phyloP scores from a whole-genome alignment of 345 rosid genomes.

The Brassica incana region DNA sequence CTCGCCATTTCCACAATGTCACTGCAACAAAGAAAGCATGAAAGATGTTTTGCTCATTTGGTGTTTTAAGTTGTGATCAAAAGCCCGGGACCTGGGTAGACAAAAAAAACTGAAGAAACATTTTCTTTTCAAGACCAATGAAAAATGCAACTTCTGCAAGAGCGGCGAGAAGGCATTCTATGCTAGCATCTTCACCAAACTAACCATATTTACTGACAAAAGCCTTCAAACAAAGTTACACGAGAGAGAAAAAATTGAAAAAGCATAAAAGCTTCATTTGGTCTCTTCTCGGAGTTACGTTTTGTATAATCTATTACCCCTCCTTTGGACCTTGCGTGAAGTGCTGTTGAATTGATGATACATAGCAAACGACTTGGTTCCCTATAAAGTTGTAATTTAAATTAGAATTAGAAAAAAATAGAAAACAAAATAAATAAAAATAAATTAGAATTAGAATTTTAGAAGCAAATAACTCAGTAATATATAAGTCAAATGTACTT shows the following conservation, averaged over 20 bases:
- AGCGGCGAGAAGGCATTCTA: conserved; percentile 80
- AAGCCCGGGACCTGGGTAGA: too few species aligned
- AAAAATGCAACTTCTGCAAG: conserved; percentile 93
- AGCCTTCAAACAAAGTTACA: conserved; percentile 49
- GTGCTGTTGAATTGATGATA: conserved; percentile 57
- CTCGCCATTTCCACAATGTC: conserved; percentile 82
- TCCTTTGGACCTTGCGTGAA: conserved; percentile 65
- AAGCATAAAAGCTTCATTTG: neutral
- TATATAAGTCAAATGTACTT: too few species aligned
- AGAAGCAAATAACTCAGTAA: neutral
- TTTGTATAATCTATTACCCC: neutral
- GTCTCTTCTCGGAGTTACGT: neutral
- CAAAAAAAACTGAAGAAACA: too few species aligned
- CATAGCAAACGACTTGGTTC: conserved; percentile 53
- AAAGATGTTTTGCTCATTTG: too few species aligned
- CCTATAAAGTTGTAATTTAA: too few species aligned
- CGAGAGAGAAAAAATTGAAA: neutral
- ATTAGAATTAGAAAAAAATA: too few species aligned
- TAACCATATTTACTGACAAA: conserved; percentile 97
- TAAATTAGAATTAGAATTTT: too few species aligned
- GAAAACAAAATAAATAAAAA: too few species aligned
- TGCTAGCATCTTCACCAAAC: conserved; percentile 80
- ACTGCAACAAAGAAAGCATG: conserved; percentile 46
- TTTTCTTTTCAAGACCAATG: conserved; percentile 50
- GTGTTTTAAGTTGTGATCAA: too few species aligned